Percentiles rank a stretch among this genome's conserved stretches.
These are phyloP conservation scores for Hypoxylon sp. DNA, from an alignment of 2,329 filamentous ascomycete species.

Conservation along the genomic window DNA sequence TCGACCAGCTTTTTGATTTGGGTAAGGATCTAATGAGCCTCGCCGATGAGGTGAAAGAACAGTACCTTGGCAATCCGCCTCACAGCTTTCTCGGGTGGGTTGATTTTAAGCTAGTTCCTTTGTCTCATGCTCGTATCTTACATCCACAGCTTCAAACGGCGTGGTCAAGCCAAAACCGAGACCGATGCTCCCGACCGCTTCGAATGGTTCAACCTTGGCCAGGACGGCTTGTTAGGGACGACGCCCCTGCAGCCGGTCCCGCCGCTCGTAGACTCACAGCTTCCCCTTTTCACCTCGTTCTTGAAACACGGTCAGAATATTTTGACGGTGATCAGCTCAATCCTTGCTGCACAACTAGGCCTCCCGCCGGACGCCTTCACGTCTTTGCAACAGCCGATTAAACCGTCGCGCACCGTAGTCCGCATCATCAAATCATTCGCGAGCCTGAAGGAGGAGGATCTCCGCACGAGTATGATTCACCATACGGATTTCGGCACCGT, in stretches of 20 bases:
- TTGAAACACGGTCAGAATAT: constrained; percentile 38
- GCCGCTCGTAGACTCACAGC: constrained; percentile 28
- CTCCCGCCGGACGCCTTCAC: constrained; percentile 48
- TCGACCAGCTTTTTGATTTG: constrained; percentile 12
- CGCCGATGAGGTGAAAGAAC: neutral
- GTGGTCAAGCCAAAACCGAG: constrained; percentile 14
- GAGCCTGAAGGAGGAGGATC: constrained; percentile 35
- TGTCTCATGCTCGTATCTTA: neutral
- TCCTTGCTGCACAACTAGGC: constrained; percentile 47
- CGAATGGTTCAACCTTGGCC: constrained; percentile 51
- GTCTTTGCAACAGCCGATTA: constrained; percentile 45
- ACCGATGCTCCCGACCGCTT: constrained; percentile 44
- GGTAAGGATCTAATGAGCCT: neutral
- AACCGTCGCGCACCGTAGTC: constrained; percentile 49
- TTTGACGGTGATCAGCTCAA: constrained; percentile 35
- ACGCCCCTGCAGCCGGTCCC: constrained; percentile 31
- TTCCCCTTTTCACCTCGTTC: constrained; percentile 18
- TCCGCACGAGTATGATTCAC: constrained; percentile 48
- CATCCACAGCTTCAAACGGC: neutral
- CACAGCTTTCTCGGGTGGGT: constrained; percentile 17
- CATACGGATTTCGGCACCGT: constrained; percentile 57
- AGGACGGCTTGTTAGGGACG: constrained; percentile 51
- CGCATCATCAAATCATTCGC: constrained; percentile 41
- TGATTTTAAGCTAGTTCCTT: neutral
- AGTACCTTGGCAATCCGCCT: neutral